These are phyloP conservation scores for Trichothecium sympodiale DNA, from an alignment of 2,329 filamentous ascomycete genomes.

Conservation along the genomic window DNA sequence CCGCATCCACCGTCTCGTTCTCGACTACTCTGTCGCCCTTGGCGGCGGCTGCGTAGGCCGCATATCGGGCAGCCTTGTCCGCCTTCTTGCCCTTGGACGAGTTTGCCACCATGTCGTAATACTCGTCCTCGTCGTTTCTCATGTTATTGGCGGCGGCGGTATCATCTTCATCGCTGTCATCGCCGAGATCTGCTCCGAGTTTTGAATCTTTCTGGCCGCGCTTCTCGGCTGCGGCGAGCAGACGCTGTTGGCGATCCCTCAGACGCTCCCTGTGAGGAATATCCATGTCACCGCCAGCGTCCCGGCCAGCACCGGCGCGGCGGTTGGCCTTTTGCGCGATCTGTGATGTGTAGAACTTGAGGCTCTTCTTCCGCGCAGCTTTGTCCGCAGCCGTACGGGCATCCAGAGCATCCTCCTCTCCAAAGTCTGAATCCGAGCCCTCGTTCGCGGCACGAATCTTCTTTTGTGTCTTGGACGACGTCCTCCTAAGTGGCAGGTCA, in stretches of 20 bases:
- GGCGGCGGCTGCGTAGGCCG: conserved; percentile 47
- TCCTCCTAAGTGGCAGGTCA: conserved; percentile 43
- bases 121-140: conserved; percentile 57
- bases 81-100: conserved; percentile 59
- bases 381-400: conserved; percentile 76
- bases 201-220: conserved; percentile 59
- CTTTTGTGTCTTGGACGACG: conserved; percentile 29
- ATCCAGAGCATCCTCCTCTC: conserved; percentile 75
- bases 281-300: conserved; percentile 69
- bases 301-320: conserved; percentile 60
- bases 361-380: conserved; percentile 75
- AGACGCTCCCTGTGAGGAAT: conserved; percentile 83
- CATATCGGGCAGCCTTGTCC: conserved; percentile 52
- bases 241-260: conserved; percentile 71
- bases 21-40: conserved; percentile 54
- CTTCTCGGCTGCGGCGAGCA: conserved; percentile 81
- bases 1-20: conserved; percentile 59
- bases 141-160: conserved; percentile 37
- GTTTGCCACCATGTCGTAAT: conserved; percentile 81
- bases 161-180: conserved; percentile 59
- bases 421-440: conserved; percentile 67
- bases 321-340: conserved; percentile 91
- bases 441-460: conserved; percentile 24
- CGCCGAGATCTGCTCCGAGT: conserved; percentile 55
- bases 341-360: conserved; percentile 97